Base-by-base conservation (phyloP, 441 rosid genomes). In the Euphorbia celastroides region DNA sequence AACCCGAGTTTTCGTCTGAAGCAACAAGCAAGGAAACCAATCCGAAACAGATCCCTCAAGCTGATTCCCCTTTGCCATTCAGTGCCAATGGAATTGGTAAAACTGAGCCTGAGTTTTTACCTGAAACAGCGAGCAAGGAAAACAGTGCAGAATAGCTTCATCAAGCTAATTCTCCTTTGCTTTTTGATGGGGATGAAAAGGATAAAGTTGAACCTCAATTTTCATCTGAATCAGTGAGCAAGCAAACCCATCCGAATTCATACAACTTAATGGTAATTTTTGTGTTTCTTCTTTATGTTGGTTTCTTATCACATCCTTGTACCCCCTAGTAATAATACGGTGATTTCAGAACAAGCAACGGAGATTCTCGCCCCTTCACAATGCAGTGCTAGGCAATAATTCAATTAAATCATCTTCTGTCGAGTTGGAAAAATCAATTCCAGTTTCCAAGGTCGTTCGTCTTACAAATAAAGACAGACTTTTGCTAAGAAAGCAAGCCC, bases 381-480 rank as follows among this genome's bases (percentile, higher is more conserved):
- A 66, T 57, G 60, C 50, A 30, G 57, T 56, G 48, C 69, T 77
- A 46, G 64, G 25, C 60, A 20, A 66, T 57, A 70, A 78, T 55
- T 68, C 61, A 57, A 64, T 20, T 51, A 60, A 66, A 17, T 64
- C 77, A 54, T 72, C 68, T 14, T 48, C 62, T 64, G 62, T 8
- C 52, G 51, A 48, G 14, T 62, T 65, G 68, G 72, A 67, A 65
- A 67, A 66, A 69, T 77, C 80, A 52, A 51, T 46, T 67, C 67
- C 58, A 41, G 7, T 22, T 57, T 79, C 46, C 32, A 70, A 74
- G 66, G 58, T 60, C 11, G 13, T 70, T 67, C 72, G 68, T 68
- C 96, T 94, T 62, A 84, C 97, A 27, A 92, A 94, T 65, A 94
- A 78, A 72, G 90, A 85, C 63, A 84, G 90, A 79, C 92, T 89